Evolutionary conservation across 345 rosid genomes (phyloP), one percentile per base, ranked within the genome.

Genomic region (Anacardium occidentale): DNA sequence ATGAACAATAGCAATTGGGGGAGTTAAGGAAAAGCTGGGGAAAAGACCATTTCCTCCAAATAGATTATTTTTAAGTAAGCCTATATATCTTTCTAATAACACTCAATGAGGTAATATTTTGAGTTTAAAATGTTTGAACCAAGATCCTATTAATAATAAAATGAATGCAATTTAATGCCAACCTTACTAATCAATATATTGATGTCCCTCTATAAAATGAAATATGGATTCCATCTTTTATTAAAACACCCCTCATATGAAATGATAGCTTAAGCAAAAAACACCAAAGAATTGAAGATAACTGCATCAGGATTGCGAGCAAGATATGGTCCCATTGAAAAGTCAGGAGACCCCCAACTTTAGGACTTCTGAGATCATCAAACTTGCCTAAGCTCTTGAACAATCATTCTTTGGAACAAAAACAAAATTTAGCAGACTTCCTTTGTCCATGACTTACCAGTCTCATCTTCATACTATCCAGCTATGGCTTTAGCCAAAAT

Each of bases 1-100:
- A 73, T 58, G 32, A 80, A 72, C 61, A 63, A 62, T 48, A 14
- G 69, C 55, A 25, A 13, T 62, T 22, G 15, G 20, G 29, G 34
- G 42, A 51, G n/a, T 18, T 53, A 20, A 68, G 29, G 42, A 15
- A 10, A 8, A 37, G 42, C 42, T 37, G 9, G 42, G 42, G 8
- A 32, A 50, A 0, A 18, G 52, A 7, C 12, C 48, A 40, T 2
- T 12, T n/a, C 62, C 29, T 68, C 5, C 0, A 4, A 37, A 12
- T 20, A 10, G 12, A 8, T n/a, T 21, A 9, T 4, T 3, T 52
- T 53, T 68, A 59, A 5, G 26, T 34, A 37, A 37, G 10, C 3
- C 12, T 62, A n/a, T 62, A n/a, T 12, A 7, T 64, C 29, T 45
- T 22, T 64, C 45, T 9, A 40, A 3, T 8, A 40, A 45, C 52